A percentile compares a stretch with the other conserved stretches of the same genome.
Evolutionary conservation across 768 basidiomycete species (phyloP).

Genomic region (Hirschioporus abietinus): DNA sequence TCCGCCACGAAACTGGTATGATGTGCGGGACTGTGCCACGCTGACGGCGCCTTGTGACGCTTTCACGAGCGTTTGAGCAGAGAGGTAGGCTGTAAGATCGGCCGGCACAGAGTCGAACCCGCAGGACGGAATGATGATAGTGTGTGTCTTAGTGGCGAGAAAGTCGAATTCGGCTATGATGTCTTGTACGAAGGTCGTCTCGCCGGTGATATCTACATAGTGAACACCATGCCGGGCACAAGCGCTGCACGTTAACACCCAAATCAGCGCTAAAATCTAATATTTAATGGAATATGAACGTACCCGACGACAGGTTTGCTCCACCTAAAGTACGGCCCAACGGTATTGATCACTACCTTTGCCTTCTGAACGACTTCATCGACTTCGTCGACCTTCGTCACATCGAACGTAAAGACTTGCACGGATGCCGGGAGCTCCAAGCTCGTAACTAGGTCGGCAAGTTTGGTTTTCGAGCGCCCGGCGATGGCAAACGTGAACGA

Average conservation of each 20-base stretch:
- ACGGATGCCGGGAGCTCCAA: conserved; percentile 37
- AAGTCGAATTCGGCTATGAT: conserved; percentile 68
- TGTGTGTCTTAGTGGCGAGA: conserved; percentile 58
- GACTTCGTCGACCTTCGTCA: conserved; percentile 46
- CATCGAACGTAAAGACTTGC: conserved; percentile 49
- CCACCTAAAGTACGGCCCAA: conserved; percentile 70
- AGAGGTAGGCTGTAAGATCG: conserved; percentile 63
- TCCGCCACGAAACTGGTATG: conserved; percentile 41
- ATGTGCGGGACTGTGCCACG: conserved; percentile 53
- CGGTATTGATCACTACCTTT: conserved; percentile 69
- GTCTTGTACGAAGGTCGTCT: conserved; percentile 57
- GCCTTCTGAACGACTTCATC: conserved; percentile 51
- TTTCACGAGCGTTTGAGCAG: conserved; percentile 52
- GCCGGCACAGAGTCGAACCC: conserved; percentile 77
- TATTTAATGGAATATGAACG: conserved; percentile 18
- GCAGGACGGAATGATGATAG: conserved; percentile 75
- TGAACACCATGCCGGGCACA: conserved; percentile 73
- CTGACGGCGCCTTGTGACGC: conserved; percentile 6
- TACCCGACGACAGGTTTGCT: conserved; percentile 70
- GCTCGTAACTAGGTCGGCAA: conserved; percentile 46
- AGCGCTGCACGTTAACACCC: conserved; percentile 34
- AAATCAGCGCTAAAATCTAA: neutral
- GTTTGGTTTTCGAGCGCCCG: conserved; percentile 61
- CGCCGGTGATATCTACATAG: conserved; percentile 83
- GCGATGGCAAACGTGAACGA: conserved; percentile 64